Evolutionary conservation across 1,284 basidiomycete genomes (phyloP).

Genomic region (Naganishia liquefaciens): DNA sequence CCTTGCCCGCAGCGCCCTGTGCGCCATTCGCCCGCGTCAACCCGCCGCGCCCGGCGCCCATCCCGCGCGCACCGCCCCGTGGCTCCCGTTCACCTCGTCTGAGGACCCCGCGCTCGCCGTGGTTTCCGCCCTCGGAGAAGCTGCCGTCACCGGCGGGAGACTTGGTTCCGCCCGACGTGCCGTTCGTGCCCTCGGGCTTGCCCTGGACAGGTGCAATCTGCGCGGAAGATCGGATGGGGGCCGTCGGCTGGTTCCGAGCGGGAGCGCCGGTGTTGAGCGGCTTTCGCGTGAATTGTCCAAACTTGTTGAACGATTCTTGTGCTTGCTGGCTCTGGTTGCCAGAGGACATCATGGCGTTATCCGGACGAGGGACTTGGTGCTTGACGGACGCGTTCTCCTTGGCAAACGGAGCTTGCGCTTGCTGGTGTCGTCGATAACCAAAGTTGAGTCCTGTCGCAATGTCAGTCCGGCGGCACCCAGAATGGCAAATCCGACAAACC

Average conservation of each 20-base stretch:
- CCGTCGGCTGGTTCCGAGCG: slow-evolving; percentile 16
- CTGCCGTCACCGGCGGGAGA: not conserved
- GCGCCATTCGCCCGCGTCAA: slow-evolving; percentile 25
- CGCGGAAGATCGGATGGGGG: slow-evolving; percentile 27
- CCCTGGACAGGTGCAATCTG: not conserved
- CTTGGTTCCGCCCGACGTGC: slow-evolving; percentile 1
- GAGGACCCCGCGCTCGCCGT: slow-evolving; percentile 7
- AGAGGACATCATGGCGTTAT: slow-evolving; percentile 33
- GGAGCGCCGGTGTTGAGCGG: slow-evolving; percentile 15
- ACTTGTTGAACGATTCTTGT: slow-evolving; percentile 20
- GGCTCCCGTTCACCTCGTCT: slow-evolving; percentile 23
- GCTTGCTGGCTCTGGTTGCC: not conserved
- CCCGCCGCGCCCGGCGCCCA: slow-evolving; percentile 14
- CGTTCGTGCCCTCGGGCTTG: slow-evolving; percentile 14
- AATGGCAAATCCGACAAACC: slow-evolving; percentile 57
- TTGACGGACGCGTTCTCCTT: slow-evolving; percentile 41
- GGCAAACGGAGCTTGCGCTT: slow-evolving; percentile 18
- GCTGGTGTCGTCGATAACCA: slow-evolving; percentile 57
- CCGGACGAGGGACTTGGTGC: slow-evolving; percentile 41
- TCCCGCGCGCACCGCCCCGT: not conserved
- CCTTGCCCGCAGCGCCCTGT: slow-evolving; percentile 38
- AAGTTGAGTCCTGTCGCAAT: slow-evolving; percentile 81
- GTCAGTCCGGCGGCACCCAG: slow-evolving; percentile 10
- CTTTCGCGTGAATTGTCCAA: slow-evolving; percentile 19
- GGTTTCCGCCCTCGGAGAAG: too few relatives aligned